These are phyloP conservation scores for Cyclotella sp. DNA, from an alignment of 108 stramenopile species.

Conservation along the genomic window DNA sequence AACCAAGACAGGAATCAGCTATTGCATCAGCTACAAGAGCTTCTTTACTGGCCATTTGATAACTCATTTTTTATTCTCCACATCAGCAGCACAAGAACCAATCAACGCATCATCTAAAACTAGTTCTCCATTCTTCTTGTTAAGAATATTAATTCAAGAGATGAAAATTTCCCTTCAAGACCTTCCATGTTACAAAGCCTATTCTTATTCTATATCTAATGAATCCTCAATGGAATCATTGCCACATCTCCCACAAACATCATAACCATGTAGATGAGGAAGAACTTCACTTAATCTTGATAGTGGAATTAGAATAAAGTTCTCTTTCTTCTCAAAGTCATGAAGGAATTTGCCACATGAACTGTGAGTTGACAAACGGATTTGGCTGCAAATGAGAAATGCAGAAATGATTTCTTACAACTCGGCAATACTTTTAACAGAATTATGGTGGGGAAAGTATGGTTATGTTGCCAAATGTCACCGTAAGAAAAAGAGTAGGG, in stretches of 20 bases:
- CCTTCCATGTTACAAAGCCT: neutral
- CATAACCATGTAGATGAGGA: neutral
- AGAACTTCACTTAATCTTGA: neutral
- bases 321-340: neutral
- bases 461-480: too few species aligned
- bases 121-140: neutral
- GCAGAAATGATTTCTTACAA: neutral
- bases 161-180: neutral
- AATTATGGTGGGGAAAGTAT: too few species aligned
- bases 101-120: neutral
- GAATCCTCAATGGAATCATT: neutral
- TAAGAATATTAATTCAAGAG: neutral
- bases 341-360: neutral
- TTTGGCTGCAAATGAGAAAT: neutral
- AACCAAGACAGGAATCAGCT: neutral
- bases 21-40: neutral
- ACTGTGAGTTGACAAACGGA: neutral
- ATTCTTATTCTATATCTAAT: neutral
- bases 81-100: neutral
- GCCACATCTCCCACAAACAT: neutral
- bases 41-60: neutral
- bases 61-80: neutral
- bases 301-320: neutral
- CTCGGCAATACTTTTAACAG: neutral
- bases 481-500: too few species aligned